Percentiles rank a stretch among this genome's conserved stretches.
Conservation (phyloP, 2,329 filamentous ascomycete species). For the Fusarium metavorans region DNA sequence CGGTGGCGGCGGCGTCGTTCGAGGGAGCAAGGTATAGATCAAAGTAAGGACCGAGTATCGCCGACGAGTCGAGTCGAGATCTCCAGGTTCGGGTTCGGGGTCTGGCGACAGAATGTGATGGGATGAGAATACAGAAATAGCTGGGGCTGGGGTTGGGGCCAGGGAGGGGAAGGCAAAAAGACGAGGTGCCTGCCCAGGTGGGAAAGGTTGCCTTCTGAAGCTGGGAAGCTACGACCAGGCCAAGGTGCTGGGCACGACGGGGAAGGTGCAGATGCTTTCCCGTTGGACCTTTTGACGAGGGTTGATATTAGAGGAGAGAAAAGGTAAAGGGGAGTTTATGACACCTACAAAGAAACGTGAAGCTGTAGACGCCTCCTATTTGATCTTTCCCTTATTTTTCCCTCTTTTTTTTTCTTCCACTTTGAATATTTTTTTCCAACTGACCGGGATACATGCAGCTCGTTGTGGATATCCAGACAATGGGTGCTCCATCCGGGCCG, state of each 20-base stretch:
- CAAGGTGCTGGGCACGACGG: conserved; percentile 1
- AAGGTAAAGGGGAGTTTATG: not conserved
- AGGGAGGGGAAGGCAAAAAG: conserved; percentile 22
- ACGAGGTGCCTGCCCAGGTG: conserved; percentile 31
- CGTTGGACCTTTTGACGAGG: not conserved
- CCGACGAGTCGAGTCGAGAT: not conserved
- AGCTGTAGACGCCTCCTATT: not conserved
- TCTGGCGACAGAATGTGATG: not conserved
- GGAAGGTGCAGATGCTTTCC: not conserved
- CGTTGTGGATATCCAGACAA: conserved; percentile 6
- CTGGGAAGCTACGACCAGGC: conserved; percentile 25
- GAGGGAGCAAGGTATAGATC: conserved; percentile 11
- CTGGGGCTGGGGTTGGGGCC: conserved; percentile 34
- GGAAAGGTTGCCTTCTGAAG: conserved; percentile 33
- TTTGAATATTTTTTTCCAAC: not conserved
- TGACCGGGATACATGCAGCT: conserved; percentile 1
- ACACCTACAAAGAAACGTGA: not conserved
- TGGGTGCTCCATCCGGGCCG: conserved; percentile 13
- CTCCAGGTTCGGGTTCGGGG: not conserved
- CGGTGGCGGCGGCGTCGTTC: not conserved
- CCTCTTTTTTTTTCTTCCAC: not conserved
- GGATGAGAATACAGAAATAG: conserved; percentile 31
- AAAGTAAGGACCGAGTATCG: conserved; percentile 9
- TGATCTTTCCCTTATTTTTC: not conserved
- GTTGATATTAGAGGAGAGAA: not conserved